Conservation (phyloP, 1,284 basidiomycete species). For the Trichosporon sp. region DNA sequence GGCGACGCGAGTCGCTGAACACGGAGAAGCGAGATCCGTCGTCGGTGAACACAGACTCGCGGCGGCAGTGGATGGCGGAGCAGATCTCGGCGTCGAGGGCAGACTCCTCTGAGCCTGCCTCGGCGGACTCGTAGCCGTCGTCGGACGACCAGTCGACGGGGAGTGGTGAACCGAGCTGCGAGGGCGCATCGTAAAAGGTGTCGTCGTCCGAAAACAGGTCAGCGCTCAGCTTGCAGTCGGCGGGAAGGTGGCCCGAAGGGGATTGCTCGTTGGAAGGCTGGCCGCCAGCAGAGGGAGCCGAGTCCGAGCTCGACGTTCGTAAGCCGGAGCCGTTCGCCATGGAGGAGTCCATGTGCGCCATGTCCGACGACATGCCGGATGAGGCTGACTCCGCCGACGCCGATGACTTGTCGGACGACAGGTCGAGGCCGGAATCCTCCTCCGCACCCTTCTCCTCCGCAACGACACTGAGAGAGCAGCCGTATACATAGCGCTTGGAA, state of each 20-base stretch:
- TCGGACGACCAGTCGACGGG: background rate
- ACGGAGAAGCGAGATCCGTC: background rate
- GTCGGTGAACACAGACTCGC: background rate
- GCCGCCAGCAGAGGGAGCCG: too few relatives aligned
- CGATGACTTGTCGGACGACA: background rate
- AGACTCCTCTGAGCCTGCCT: background rate
- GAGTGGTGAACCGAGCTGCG: background rate
- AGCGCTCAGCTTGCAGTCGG: background rate
- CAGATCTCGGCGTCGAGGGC: background rate
- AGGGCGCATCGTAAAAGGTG: background rate
- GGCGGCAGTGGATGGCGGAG: background rate
- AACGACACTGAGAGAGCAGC: background rate
- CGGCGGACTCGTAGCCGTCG: background rate
- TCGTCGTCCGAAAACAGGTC: background rate
- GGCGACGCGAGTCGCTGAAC: background rate
- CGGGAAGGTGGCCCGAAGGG: background rate
- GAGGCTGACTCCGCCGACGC: background rate
- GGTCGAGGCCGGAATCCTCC: background rate
- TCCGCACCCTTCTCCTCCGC: background rate
- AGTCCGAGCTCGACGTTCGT: too few relatives aligned
- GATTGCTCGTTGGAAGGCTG: background rate
- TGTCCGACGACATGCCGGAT: background rate
- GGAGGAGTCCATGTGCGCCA: background rate
- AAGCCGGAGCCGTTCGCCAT: too few relatives aligned
- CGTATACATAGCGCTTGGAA: background rate